Conservation (phyloP, 2,329 filamentous ascomycete species). For the Ophiostoma sp. region DNA sequence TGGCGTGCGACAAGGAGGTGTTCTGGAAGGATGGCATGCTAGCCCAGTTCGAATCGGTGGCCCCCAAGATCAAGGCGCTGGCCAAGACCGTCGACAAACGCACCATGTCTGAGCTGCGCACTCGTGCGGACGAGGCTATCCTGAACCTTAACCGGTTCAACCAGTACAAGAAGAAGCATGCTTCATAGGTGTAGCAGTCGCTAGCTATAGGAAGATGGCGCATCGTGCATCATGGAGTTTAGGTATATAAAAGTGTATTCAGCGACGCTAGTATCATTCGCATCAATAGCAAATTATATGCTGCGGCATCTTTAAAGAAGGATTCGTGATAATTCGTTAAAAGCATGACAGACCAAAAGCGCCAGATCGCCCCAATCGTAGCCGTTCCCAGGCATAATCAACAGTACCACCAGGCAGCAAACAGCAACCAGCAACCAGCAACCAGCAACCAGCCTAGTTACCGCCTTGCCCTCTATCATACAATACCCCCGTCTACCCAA, state of each 20-base stretch:
- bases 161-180: constrained; percentile 57
- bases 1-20: constrained; percentile 53
- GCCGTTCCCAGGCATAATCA: no score
- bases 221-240: neutral
- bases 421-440: neutral
- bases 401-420: neutral
- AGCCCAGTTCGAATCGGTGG: constrained; percentile 50
- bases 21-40: constrained; percentile 60
- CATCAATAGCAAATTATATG: no score
- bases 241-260: neutral
- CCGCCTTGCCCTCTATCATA: neutral
- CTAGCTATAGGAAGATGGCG: no score
- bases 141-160: constrained; percentile 59
- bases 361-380: no score
- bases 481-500: constrained; percentile 38
- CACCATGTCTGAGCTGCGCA: constrained; percentile 50
- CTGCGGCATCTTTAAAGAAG: no score
- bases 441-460: neutral
- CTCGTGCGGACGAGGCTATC: constrained; percentile 54
- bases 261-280: no score
- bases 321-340: no score
- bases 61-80: constrained; percentile 51
- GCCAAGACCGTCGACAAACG: constrained; percentile 59
- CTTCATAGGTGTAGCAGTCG: neutral
- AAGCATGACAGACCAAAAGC: no score